phyloP scores from a whole-genome alignment of 2,329 filamentous ascomycete genomes.

The Septoria petroselini region DNA sequence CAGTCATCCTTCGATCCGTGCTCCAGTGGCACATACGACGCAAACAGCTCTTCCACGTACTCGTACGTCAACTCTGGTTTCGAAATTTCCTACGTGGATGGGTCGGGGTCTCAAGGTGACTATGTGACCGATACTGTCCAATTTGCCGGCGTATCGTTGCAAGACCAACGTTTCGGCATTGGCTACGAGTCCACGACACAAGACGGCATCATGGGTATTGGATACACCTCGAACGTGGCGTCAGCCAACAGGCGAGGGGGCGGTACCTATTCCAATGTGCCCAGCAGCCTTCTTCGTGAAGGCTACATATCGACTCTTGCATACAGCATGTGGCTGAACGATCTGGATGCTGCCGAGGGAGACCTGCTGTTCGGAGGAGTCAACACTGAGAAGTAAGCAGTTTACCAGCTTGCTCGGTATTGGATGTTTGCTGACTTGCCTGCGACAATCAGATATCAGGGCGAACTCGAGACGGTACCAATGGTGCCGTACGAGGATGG shows the following conservation, averaged over 20 bases:
- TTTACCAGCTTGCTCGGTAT: neutral
- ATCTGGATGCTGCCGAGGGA: constrained; percentile 60
- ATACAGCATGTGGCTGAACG: constrained; percentile 65
- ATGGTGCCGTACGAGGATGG: constrained; percentile 48
- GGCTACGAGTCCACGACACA: constrained; percentile 59
- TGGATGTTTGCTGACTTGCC: neutral
- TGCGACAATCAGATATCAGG: constrained; percentile 49
- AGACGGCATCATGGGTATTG: constrained; percentile 79
- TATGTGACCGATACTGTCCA: constrained; percentile 72
- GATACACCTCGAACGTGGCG: constrained; percentile 71
- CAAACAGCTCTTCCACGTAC: constrained; percentile 73
- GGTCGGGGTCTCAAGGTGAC: constrained; percentile 70
- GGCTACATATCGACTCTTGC: constrained; percentile 60
- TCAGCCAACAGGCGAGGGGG: constrained; percentile 52
- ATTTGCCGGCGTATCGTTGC: constrained; percentile 50
- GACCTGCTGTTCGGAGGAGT: constrained; percentile 77
- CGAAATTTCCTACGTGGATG: constrained; percentile 84
- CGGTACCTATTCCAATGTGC: constrained; percentile 57
- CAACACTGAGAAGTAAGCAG: constrained; percentile 60
- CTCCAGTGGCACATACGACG: constrained; percentile 62
- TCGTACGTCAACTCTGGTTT: constrained; percentile 69
- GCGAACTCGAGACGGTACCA: constrained; percentile 59
- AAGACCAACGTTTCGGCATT: constrained; percentile 66
- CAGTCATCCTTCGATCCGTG: constrained; percentile 50
- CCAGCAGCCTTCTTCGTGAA: constrained; percentile 64